Conservation (phyloP, 164 flowering plant genomes). For the Brasenia schreberi region DNA sequence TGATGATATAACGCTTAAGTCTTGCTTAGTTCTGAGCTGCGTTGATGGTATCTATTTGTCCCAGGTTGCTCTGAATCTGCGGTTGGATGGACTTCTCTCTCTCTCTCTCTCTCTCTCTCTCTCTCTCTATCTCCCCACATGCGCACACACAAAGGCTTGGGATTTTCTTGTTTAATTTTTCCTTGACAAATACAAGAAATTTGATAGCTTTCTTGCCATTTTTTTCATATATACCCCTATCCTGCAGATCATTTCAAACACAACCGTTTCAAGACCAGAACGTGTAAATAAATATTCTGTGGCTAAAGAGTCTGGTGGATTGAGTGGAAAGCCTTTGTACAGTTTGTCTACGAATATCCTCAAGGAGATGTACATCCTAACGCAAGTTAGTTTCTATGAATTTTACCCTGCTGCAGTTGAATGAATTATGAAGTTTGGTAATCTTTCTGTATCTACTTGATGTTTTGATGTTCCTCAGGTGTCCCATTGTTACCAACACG, state of each 20-base stretch:
- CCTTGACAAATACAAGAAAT: background rate
- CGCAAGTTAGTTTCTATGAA: slow-evolving; percentile 45
- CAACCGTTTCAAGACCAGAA: slow-evolving; percentile 90
- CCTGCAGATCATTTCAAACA: slow-evolving; percentile 81
- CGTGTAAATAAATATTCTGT: slow-evolving; percentile 43
- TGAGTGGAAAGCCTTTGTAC: slow-evolving; percentile 93
- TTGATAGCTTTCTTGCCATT: background rate
- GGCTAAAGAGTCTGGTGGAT: slow-evolving; percentile 75
- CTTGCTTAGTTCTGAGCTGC: background rate
- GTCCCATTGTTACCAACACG: too few species aligned
- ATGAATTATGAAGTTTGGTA: background rate
- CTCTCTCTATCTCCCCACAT: too few species aligned
- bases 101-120: too few species aligned
- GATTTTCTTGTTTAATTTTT: too few species aligned
- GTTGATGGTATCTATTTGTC: slow-evolving; percentile 9
- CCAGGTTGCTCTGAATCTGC: slow-evolving; percentile 91
- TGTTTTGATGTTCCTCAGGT: too few species aligned
- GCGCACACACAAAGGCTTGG: background rate
- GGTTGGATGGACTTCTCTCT: slow-evolving; percentile 89
- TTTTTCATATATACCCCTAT: background rate
- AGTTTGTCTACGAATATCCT: slow-evolving; percentile 60
- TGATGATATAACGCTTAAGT: background rate
- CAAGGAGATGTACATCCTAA: slow-evolving; percentile 83
- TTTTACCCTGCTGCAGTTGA: too few species aligned
- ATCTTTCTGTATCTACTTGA: too few species aligned